Evolutionary conservation across 164 flowering plant species (phyloP), one percentile per base, ranked within the genome.

Genomic region (Aristolochia fimbriata): DNA sequence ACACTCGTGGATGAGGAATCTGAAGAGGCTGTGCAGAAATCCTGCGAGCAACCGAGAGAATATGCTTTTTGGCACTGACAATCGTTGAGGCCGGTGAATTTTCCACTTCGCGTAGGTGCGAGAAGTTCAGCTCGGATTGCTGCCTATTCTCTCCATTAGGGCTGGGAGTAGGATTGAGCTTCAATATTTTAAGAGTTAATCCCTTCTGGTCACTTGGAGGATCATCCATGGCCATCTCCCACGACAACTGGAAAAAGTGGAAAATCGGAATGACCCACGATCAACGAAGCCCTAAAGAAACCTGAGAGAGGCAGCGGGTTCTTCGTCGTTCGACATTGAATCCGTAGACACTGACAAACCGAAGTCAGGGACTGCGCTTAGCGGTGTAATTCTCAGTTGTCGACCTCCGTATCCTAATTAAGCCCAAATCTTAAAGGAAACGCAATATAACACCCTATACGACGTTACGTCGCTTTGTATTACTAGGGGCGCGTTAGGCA

Each of bases 21-120:
- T 81, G 88, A 23, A 87, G 77, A 30, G 89, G 82, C 72, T 89
- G 90, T 33, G 83, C 65, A 0, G 96, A 77, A 62, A 80, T 60
- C 15, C 79, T 89, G 9, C 80, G 58, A 33, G 98, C 98, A 10
- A 78, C 85, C 22, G 59, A 62, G 59, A 55, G 24, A 19, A 62
- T 62, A 41, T 24, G 24, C 15, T 54, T 24, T 22, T 45, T 46
- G 52, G 59, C 14, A 20, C 19, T 24, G 45, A 1, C 17, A 50
- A 14, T 12, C 14, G 55, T 16, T 19, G 31, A 49, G 45, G 9
- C 55, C 43, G 48, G 48, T 23, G 57, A 61, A 41, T 25, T 33
- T 5, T 41, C 51, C 57, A 14, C 21, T 48, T 33, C 49, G 15
- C 16, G n/a, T 13, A 9, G 22, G 15, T 14, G 56, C 23, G 62